A percentile compares a stretch with the other conserved stretches of the same genome.
Conservation (phyloP, 1,284 basidiomycete species). For the Hymenochaete sp. region DNA sequence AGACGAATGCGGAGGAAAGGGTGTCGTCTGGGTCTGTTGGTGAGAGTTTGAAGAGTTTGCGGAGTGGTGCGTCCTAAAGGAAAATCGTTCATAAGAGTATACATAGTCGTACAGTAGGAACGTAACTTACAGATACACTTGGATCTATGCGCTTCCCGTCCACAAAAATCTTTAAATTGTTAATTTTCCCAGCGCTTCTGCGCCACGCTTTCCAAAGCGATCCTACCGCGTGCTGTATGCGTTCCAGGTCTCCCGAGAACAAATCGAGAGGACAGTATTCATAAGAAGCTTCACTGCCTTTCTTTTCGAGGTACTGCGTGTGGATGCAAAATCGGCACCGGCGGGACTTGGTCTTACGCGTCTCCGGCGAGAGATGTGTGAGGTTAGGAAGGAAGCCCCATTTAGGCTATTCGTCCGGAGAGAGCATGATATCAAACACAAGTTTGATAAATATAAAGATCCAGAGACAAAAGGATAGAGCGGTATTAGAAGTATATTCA, state of each 20-base stretch:
- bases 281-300: conserved; percentile 33
- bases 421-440: not conserved
- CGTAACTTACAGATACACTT: conserved; percentile 41
- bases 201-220: conserved; percentile 71
- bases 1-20: conserved; percentile 36
- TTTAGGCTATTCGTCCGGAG: conserved; percentile 58
- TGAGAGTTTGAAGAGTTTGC: not conserved
- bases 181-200: conserved; percentile 49
- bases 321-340: conserved; percentile 89
- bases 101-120: not conserved
- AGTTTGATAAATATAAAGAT: conserved; percentile 10
- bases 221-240: conserved; percentile 56
- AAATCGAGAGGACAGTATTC: conserved; percentile 84
- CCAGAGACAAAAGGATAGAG: not conserved
- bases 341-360: conserved; percentile 50
- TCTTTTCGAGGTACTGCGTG: conserved; percentile 42
- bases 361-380: conserved; percentile 48
- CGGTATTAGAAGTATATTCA: conserved; percentile 1
- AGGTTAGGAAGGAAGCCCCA: conserved; percentile 82
- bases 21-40: conserved; percentile 1
- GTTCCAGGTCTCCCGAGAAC: conserved; percentile 56
- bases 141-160: conserved; percentile 53
- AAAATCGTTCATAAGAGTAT: not conserved
- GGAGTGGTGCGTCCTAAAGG: conserved; percentile 4
- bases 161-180: conserved; percentile 76